Conservation (phyloP, 1,284 basidiomycete genomes). For the Tilletiopsis washingtonensis region DNA sequence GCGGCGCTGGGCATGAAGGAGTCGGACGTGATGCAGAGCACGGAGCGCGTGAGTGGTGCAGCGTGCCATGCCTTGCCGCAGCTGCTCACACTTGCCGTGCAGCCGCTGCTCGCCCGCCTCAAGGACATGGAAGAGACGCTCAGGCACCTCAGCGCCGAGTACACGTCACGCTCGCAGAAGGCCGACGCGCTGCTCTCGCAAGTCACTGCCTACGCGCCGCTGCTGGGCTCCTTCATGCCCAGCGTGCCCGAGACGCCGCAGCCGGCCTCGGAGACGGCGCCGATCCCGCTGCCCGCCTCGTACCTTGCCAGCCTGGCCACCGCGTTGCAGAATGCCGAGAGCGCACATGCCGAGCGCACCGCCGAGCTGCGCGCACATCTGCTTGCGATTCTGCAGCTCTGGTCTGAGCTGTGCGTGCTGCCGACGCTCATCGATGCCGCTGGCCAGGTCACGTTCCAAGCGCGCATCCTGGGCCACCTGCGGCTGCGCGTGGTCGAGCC, state of each 20-base stretch:
- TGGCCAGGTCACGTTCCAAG: constrained; percentile 16
- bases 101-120: constrained; percentile 22
- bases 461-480: constrained; percentile 27
- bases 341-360: constrained; percentile 23
- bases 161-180: constrained; percentile 15
- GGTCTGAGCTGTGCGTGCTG: constrained; percentile 33
- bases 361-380: constrained; percentile 25
- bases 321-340: neutral
- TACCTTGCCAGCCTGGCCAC: constrained; percentile 3
- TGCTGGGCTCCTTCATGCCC: constrained; percentile 23
- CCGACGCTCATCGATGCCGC: neutral
- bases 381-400: constrained; percentile 35
- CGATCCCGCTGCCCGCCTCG: neutral
- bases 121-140: constrained; percentile 15
- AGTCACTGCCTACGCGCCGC: constrained; percentile 17
- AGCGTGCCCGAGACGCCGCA: neutral
- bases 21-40: neutral
- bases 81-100: neutral
- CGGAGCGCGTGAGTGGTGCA: neutral
- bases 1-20: neutral
- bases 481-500: constrained; percentile 25
- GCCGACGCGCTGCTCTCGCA: constrained; percentile 15
- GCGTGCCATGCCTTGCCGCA: constrained; percentile 2
- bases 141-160: constrained; percentile 14
- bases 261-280: neutral